A percentile compares a stretch with the other conserved stretches of the same genome.
These are phyloP conservation scores for Beverwykella pulmonaria DNA, from an alignment of 495 filamentous ascomycete species.

Conservation along the genomic window DNA sequence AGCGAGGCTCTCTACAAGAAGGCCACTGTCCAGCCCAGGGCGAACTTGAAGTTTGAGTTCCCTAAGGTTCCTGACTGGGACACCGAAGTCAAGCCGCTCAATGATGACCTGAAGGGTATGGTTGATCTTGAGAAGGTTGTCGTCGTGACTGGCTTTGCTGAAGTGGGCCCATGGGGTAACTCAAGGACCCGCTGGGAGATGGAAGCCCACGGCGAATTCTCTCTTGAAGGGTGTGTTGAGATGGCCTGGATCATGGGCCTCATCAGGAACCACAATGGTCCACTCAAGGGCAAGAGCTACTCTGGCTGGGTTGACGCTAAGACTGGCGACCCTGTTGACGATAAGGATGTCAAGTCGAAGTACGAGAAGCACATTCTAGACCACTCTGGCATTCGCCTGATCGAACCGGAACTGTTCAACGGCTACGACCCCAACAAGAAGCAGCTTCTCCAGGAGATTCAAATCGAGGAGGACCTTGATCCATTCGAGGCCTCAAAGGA, in stretches of 20 bases:
- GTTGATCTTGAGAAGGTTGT: slow-evolving; percentile 97
- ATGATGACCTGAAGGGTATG: slow-evolving; percentile 89
- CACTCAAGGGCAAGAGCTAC: slow-evolving; percentile 94
- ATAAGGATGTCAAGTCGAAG: slow-evolving; percentile 95
- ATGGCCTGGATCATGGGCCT: slow-evolving; percentile 99
- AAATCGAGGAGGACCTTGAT: slow-evolving; percentile 93
- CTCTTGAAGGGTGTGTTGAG: slow-evolving; percentile 95
- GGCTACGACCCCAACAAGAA: slow-evolving; percentile 99
- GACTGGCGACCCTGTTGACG: slow-evolving; percentile 91
- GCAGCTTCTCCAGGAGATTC: slow-evolving; percentile 95
- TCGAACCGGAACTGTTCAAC: slow-evolving; percentile 95
- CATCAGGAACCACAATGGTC: slow-evolving; percentile 98
- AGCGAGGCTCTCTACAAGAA: slow-evolving; percentile 93
- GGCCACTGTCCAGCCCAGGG: slow-evolving; percentile 86
- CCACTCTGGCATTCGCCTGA: slow-evolving; percentile 95
- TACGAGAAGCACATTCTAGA: slow-evolving; percentile 97
- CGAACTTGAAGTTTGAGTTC: slow-evolving; percentile 97
- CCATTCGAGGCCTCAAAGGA: slow-evolving; percentile 98
- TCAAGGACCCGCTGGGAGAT: slow-evolving; percentile 98
- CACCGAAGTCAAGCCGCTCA: slow-evolving; percentile 83
- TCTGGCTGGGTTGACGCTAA: slow-evolving; percentile 97
- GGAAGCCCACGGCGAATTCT: slow-evolving; percentile 96
- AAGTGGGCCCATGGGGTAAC: slow-evolving; percentile 98
- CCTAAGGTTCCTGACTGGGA: slow-evolving; percentile 89
- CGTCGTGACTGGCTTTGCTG: slow-evolving; percentile 94